Base-by-base conservation (phyloP, 306 rosid genomes). In the Fragaria iinumae region DNA sequence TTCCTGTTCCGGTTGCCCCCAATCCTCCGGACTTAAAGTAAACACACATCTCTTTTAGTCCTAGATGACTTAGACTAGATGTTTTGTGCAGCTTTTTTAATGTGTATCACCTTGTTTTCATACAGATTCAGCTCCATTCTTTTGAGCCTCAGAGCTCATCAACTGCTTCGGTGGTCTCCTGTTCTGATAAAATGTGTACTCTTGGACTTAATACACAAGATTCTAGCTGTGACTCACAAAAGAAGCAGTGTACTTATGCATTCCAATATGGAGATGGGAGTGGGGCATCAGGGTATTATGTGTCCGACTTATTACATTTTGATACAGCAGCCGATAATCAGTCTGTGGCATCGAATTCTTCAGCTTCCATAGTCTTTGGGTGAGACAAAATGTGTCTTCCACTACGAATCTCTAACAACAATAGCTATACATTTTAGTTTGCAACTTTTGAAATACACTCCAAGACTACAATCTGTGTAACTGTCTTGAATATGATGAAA, bases 251-350 rank as follows among this genome's bases (percentile, higher is more conserved):
- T 78, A 71, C 83, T 66, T 93, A 90, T 78, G 48, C 62, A 36
- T 93, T 90, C 81, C 87, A 90, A 60, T 93, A 93, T 47, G 97
- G 94, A 62, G 97, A 93, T 86, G 97, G 96, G 1, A 93, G 97
- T 72, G 96, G 89, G 21, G 83, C 97, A 55, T 86, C 92, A 0
- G 97, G 97, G 71, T 90, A 86, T 82, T 90, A 89, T 18, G 91
- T 93, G 17, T 82, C 84, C 0, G 97, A 93, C 76, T 75, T 85
- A 84, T 78, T 93, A 79, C 89, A 89, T 83, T 83, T 89, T 9
- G 78, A 85, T 48, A 73, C 89, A 29, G 78, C 88, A 80, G 73
- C 80, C 17, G 85, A 78, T 70, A 86, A 86, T 71, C 74, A 71
- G 48, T 65, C 92, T 1, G 55, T 84, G 76, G 57, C 77, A 47